Conservation (phyloP, 768 basidiomycete species). For the Boletus tomentosulus region DNA sequence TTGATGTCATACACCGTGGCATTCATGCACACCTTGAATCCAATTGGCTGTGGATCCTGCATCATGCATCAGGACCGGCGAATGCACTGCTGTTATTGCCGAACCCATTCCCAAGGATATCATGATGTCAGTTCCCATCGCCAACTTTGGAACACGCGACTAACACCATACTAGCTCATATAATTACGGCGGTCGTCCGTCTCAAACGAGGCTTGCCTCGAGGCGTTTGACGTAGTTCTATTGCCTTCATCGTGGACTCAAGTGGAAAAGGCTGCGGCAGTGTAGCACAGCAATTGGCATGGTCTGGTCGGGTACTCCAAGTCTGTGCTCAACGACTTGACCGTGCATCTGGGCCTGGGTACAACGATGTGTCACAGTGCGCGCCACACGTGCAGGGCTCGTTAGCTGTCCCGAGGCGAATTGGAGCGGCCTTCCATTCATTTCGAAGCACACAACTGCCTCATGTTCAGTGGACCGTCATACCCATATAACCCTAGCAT, state of each 20-base stretch:
- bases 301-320: not conserved
- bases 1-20: not conserved
- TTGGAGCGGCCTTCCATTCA: slow-evolving; percentile 25
- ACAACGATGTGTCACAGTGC: slow-evolving; percentile 1
- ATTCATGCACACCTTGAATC: not conserved
- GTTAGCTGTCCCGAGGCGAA: slow-evolving; percentile 6
- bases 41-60: not conserved
- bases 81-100: not conserved
- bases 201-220: slow-evolving; percentile 27
- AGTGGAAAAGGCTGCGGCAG: not conserved
- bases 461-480: slow-evolving; percentile 19
- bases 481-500: slow-evolving; percentile 24
- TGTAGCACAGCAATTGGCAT: slow-evolving; percentile 7
- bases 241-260: slow-evolving; percentile 1
- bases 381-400: slow-evolving; percentile 9
- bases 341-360: not conserved
- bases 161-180: slow-evolving; percentile 6
- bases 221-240: slow-evolving; percentile 24
- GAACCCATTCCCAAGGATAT: not conserved
- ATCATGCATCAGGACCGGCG: not conserved
- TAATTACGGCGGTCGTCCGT: slow-evolving; percentile 6
- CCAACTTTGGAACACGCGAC: slow-evolving; percentile 10
- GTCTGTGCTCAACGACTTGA: not conserved
- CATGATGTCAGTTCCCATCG: slow-evolving; percentile 6
- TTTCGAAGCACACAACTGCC: slow-evolving; percentile 22